Percentiles rank a stretch among this genome's conserved stretches.
These are phyloP conservation scores for Quercus rubra DNA, from an alignment of 306 rosid species.

Conservation along the genomic window DNA sequence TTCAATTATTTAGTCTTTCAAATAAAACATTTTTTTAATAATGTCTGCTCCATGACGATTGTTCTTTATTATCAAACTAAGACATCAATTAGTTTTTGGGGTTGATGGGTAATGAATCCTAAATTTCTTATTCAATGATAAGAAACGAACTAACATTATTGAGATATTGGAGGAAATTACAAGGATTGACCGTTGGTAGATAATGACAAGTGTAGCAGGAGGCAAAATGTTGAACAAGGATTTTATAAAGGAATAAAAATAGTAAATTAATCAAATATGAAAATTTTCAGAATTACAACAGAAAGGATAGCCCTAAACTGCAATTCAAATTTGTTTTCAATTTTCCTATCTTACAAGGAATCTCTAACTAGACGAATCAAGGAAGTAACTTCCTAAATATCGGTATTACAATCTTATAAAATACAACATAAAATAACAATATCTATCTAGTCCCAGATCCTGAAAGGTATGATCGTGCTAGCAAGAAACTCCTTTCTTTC, in stretches of 20 bases:
- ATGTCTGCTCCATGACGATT: rapidly evolving
- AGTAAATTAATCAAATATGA: constrained; percentile 9
- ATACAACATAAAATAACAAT: neutral
- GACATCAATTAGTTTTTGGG: too few species aligned
- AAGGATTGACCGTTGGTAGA: too few species aligned
- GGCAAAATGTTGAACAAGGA: neutral
- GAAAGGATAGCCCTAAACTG: neutral
- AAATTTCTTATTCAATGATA: too few species aligned
- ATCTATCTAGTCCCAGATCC: constrained; percentile 26
- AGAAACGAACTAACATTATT: too few species aligned
- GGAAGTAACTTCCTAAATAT: constrained; percentile 11
- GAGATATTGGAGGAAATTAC: too few species aligned
- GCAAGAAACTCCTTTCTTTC: constrained; percentile 41
- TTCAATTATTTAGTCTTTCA: too few species aligned
- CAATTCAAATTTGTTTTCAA: constrained; percentile 12
- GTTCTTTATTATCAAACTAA: too few species aligned
- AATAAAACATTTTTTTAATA: too few species aligned
- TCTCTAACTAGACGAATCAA: constrained; percentile 16
- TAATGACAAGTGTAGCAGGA: too few species aligned
- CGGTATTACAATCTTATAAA: neutral
- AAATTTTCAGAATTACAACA: constrained; percentile 16
- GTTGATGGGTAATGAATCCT: too few species aligned
- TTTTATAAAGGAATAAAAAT: neutral
- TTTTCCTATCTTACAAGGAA: constrained; percentile 16
- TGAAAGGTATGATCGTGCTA: constrained; percentile 54